A percentile compares a stretch with the other conserved stretches of the same genome.
Conservation (phyloP, 2,329 filamentous ascomycete species). For the Ophiostoma sp. region DNA sequence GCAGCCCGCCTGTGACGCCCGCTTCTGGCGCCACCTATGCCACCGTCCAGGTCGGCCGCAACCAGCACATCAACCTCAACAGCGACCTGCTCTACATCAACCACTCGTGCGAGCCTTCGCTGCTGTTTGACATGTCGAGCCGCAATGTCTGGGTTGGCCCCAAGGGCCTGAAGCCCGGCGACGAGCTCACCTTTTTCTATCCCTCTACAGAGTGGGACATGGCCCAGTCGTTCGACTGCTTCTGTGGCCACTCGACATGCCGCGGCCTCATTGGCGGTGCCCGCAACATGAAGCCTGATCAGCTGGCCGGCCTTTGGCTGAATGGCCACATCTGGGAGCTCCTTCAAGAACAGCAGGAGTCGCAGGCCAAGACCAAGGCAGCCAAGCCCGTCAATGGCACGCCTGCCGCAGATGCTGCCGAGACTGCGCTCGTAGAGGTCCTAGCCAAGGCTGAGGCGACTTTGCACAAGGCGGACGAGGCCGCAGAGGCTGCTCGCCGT, state of each 20-base stretch:
- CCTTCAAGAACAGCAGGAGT: slow-evolving; percentile 37
- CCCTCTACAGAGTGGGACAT: slow-evolving; percentile 70
- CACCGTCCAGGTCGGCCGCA: slow-evolving; percentile 54
- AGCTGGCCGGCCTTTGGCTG: slow-evolving; percentile 56
- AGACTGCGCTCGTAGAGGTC: slow-evolving; percentile 40
- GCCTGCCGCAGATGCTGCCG: slow-evolving; percentile 31
- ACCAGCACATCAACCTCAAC: slow-evolving; percentile 57
- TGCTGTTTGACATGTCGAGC: slow-evolving; percentile 57
- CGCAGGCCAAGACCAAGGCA: slow-evolving; percentile 18
- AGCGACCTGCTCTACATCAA: slow-evolving; percentile 63
- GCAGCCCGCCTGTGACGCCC: slow-evolving; percentile 57
- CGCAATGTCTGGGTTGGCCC: slow-evolving; percentile 54
- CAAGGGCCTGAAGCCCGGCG: slow-evolving; percentile 48
- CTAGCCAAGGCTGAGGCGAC: slow-evolving; percentile 43
- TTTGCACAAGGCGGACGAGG: slow-evolving; percentile 43
- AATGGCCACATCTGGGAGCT: slow-evolving; percentile 56
- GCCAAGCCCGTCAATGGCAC: slow-evolving; percentile 13
- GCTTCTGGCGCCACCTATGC: slow-evolving; percentile 55
- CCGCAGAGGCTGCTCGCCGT: slow-evolving; percentile 41
- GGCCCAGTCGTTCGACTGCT: slow-evolving; percentile 65
- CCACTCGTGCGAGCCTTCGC: slow-evolving; percentile 60
- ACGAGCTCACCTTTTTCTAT: slow-evolving; percentile 68
- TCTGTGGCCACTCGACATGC: slow-evolving; percentile 54
- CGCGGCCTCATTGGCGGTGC: slow-evolving; percentile 59
- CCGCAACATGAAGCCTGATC: slow-evolving; percentile 48